Base-by-base conservation (phyloP, 371 early-diverging fungal species). In the Funneliformis caledonium region DNA sequence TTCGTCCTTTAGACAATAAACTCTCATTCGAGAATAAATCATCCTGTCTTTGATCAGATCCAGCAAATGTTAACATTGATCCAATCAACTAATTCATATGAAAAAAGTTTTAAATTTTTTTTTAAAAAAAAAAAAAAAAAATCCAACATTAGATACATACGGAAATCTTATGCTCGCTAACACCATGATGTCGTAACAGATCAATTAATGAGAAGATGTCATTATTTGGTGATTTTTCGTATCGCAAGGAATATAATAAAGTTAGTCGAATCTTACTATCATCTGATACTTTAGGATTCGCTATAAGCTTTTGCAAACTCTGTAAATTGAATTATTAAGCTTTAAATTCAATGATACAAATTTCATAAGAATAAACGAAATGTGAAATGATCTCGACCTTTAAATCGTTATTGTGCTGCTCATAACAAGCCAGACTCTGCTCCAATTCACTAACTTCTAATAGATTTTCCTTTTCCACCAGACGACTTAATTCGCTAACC, bases 391-490 rank as follows among this genome's bases (percentile, higher is more conserved):
- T 16, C 14, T 50, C 59, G 83, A 94, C 93, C 89, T 92, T 94
- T 59, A 97, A 85, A 83, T 98, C 97, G 22, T 82, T 88, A 67
- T 85, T 89, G 78, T 97, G 96, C 72, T 92, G 92, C 82, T 96
- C 97, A 62, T 91, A 87, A 82, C 95, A 95, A 1, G 98, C 98
- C 52, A 99, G 80, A 80, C 92, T 94, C 87, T 99, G 98, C 83
- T 99, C 99, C 79, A 97, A 82, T 84, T 99, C 98, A 52, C 94
- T 92, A 37, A 96, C 93, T 79, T 94, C 94, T 81, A 98, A 86
- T 60, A 98, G 81, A 62, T 91, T 88, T 33, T 92, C 88, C 80
- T 89, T 83, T 0, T 90, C 89, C 4, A 97, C 96, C n/a, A 93
- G 83, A 42, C 95, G 86, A 81, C 94, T 94, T 64, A 99, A 88